Base-by-base conservation (phyloP, 106 monocot species). In the Platanthera guangdongensis region DNA sequence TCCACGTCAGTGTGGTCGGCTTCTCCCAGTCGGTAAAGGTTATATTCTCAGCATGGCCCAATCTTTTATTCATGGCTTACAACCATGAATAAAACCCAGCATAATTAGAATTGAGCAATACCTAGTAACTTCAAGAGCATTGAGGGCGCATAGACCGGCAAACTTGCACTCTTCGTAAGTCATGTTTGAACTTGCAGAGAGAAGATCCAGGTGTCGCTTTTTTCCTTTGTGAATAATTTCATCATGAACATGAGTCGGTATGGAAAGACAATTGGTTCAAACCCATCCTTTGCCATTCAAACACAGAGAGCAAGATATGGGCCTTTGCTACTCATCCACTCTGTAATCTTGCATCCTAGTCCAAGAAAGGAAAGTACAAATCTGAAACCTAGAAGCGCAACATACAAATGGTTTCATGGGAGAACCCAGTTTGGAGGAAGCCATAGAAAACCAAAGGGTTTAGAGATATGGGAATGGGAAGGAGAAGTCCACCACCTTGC, bases 211-310 rank as follows among this genome's bases (percentile, higher is more conserved):
- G 48, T 85, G 73, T 22, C 72, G 86, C 55, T 78, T 85, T 78
- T 92, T 84, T 64, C 92, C 92, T 75, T 81, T 78, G 21, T 78
- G 81, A 47, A 95, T 81, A 30, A 88, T 86, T 19, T 79, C 74
- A 79, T 95, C 92, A 50, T 73, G 73, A 57, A 86, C 62, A 1
- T 52, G 72, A 81, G 83, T 88, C 51, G 92, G 57, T 7, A 90
- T 90, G 8, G 92, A 90, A 49, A 92, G 90, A 45, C 92, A 95
- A 1, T 92, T 92, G 1, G 92, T 92, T 75, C 95, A 76, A 3
- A 95, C 83, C 95, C 95, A 80, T 95, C 95, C 85, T 95, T 90
- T 84, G 92, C 95, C 84, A 92, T 76, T 48, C 95, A 63, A 68
- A 95, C 68, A 76, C 92, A 95, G 81, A 95, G 81, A 2, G 95